phyloP scores from a whole-genome alignment of 805 yeast species.

The Candida xyloterini region DNA sequence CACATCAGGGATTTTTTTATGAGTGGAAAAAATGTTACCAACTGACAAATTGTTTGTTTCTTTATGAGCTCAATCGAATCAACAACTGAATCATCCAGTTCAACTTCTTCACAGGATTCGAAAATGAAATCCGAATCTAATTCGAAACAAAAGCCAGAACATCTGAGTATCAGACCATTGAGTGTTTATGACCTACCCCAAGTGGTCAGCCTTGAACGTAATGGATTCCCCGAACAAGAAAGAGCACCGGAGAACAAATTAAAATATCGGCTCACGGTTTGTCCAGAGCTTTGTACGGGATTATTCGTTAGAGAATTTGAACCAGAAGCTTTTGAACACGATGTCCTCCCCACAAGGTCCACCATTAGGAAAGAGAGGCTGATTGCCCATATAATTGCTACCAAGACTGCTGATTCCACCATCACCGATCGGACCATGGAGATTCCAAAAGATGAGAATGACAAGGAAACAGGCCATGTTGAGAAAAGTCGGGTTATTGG shows the following conservation, averaged over 20 bases:
- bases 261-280: slow-evolving; percentile 66
- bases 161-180: slow-evolving; percentile 71
- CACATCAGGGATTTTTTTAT: background rate
- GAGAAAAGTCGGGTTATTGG: slow-evolving; percentile 76
- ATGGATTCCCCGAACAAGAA: slow-evolving; percentile 70
- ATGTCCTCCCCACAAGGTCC: slow-evolving; percentile 43
- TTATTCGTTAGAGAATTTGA: slow-evolving; percentile 72
- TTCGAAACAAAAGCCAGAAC: slow-evolving; percentile 44
- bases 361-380: slow-evolving; percentile 58
- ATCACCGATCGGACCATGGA: slow-evolving; percentile 62
- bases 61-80: slow-evolving; percentile 19
- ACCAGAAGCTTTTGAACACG: slow-evolving; percentile 22
- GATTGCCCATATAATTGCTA: slow-evolving; percentile 78
- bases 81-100: slow-evolving; percentile 30
- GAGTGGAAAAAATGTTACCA: background rate
- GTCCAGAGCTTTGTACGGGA: slow-evolving; percentile 92
- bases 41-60: background rate
- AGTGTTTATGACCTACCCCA: slow-evolving; percentile 69
- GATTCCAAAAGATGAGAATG: slow-evolving; percentile 13
- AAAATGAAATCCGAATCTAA: slow-evolving; percentile 25
- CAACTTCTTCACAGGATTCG: slow-evolving; percentile 18
- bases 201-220: slow-evolving; percentile 56
- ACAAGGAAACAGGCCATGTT: slow-evolving; percentile 53
- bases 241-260: slow-evolving; percentile 63
- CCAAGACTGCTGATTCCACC: slow-evolving; percentile 51